Base-by-base conservation (phyloP, 2,329 filamentous ascomycete species). In the Aureobasidium vineae region DNA sequence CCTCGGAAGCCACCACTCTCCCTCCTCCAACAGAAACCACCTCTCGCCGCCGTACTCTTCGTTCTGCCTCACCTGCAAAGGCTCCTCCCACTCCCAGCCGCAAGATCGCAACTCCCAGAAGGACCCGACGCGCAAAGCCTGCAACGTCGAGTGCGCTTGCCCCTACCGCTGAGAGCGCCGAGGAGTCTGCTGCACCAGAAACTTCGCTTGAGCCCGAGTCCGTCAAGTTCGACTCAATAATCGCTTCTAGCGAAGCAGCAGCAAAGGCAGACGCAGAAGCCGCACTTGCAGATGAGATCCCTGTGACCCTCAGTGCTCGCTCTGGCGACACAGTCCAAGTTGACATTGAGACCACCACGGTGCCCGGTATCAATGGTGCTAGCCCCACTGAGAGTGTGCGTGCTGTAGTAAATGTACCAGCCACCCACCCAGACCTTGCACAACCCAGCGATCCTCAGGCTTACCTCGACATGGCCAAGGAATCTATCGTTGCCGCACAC, bases 401-500 rank as follows among this genome's bases (percentile, higher is more conserved):
- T 54, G 87, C 94, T 57, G 89, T 89, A 69, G 82, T 95, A 13
- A 90, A 95, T 70, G 83, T 95, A 74, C 90, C 92, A 4, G 83
- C 86, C 11, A 85, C 84, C 63, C 81, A 83, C 53, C 81, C 86
- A 0, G 86, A 91, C 68, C 83, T 92, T 10, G 88, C 90, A 0
- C 85, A 88, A 15, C 87, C 91, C 0, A 90, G 92, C 70, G 90
- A 95, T 72, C 88, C 92, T 1, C 85, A 90, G 66, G 85, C 88
- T 65, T 92, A 97, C 89, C 89, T 98, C 67, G 88, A 88, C 33
- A 88, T 91, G 73, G 95, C 95, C 38, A 92, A 89, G 79, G 86
- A 88, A 71, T 97, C 97, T 91, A 93, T 97, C 5, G 85, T 90
- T 69, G 87, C 87, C 70, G 88, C 88, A 38, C 82, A 88, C 68